Percentiles rank a stretch among this genome's conserved stretches.
phyloP scores from a whole-genome alignment of 2,329 filamentous ascomycete genomes.

The Neofusicoccum sp. region DNA sequence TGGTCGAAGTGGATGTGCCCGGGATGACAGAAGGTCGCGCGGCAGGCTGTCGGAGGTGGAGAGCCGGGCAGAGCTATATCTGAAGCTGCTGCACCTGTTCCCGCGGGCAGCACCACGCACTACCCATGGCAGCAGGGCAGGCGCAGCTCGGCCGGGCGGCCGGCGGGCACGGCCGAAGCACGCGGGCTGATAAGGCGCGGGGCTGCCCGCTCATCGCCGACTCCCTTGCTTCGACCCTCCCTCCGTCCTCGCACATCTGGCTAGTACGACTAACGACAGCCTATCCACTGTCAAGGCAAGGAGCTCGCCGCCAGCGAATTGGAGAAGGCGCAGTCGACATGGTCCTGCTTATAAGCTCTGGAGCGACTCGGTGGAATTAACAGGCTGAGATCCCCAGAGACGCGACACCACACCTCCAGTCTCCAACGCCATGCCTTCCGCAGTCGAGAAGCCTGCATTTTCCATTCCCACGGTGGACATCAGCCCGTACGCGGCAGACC shows the following conservation, averaged over 20 bases:
- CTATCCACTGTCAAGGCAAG: too few relatives aligned
- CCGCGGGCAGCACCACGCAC: too few relatives aligned
- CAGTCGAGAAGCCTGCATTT: neutral
- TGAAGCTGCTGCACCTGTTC: neutral
- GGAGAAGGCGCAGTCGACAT: too few relatives aligned
- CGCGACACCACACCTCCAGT: too few relatives aligned
- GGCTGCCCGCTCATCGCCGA: constrained; percentile 6
- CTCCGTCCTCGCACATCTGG: neutral
- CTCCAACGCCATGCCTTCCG: neutral
- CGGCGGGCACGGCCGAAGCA: neutral
- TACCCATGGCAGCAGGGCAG: neutral
- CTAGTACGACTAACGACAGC: neutral
- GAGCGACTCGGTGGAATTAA: too few relatives aligned
- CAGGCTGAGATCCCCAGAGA: too few relatives aligned
- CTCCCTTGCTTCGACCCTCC: neutral
- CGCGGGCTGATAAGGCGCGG: constrained; percentile 4
- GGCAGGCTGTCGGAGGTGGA: neutral
- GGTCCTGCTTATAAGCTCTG: too few relatives aligned
- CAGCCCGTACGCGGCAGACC: constrained; percentile 1
- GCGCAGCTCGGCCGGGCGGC: neutral
- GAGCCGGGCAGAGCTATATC: neutral
- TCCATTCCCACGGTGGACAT: constrained; percentile 16
- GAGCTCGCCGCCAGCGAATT: too few relatives aligned
- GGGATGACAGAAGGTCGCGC: neutral
- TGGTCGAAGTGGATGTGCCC: neutral